Evolutionary conservation across 495 filamentous ascomycete genomes (phyloP).

Genomic region (Achaetomiella virescens): DNA sequence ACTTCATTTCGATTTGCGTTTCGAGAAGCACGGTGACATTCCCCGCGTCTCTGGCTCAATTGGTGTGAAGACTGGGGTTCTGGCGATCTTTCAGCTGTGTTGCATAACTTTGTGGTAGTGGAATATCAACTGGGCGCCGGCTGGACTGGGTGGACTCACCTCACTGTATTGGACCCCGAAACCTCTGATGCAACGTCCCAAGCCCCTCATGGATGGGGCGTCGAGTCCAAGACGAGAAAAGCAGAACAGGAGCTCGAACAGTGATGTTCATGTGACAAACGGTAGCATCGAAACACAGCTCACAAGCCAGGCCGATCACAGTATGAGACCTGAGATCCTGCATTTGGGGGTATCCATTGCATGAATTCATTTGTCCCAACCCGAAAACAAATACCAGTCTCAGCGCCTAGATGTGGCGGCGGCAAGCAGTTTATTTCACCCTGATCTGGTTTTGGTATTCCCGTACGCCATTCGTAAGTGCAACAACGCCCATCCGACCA

Average conservation of each 20-base stretch:
- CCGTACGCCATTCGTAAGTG: constrained; percentile 35
- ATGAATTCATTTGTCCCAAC: constrained; percentile 18
- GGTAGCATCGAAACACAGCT: neutral
- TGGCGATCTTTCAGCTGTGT: constrained; percentile 27
- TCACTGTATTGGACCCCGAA: too few relatives aligned
- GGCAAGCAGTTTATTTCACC: constrained; percentile 33
- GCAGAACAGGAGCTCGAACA: neutral
- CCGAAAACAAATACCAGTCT: constrained; percentile 17
- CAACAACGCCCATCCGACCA: constrained; percentile 22
- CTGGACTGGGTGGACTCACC: too few relatives aligned
- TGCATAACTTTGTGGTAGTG: constrained; percentile 8
- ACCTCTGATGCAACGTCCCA: too few relatives aligned
- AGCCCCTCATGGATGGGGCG: neutral
- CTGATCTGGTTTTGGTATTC: constrained; percentile 36
- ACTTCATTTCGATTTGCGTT: too few relatives aligned
- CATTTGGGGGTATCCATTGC: constrained; percentile 16
- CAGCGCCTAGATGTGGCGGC: constrained; percentile 22
- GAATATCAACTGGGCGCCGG: neutral
- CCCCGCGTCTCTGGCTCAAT: neutral
- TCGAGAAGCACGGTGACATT: neutral
- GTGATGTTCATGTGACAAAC: neutral
- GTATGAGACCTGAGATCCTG: constrained; percentile 1
- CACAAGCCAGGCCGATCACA: neutral
- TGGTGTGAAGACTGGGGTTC: neutral
- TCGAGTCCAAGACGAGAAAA: neutral